A percentile compares a stretch with the other conserved stretches of the same genome.
phyloP scores from a whole-genome alignment of 148 eudicot species.

The Gaultheria prostrata region DNA sequence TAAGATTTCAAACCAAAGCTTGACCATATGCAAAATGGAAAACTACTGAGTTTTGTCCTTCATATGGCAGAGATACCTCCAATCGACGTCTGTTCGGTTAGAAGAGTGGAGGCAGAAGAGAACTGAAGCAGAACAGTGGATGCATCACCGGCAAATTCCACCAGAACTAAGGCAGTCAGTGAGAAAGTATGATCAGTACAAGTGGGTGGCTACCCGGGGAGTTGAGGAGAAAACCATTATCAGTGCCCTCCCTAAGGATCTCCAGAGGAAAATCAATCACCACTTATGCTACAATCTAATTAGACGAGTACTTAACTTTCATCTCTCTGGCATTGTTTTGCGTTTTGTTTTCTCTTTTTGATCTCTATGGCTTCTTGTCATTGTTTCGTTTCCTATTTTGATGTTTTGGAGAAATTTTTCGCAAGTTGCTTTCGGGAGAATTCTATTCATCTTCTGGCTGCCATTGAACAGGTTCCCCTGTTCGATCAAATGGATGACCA shows the following conservation, averaged over 20 bases:
- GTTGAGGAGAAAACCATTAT: constrained; percentile 56
- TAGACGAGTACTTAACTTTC: constrained; percentile 30
- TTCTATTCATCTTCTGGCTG: not conserved
- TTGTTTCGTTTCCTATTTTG: not conserved
- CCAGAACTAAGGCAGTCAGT: constrained; percentile 44
- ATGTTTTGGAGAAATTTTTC: not conserved
- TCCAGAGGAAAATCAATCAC: constrained; percentile 49
- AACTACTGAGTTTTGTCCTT: not conserved
- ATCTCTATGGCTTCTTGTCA: not conserved
- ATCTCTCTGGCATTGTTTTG: not conserved
- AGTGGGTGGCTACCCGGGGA: constrained; percentile 66
- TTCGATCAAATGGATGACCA: constrained; percentile 56
- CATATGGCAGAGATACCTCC: constrained; percentile 46
- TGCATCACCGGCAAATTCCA: constrained; percentile 58
- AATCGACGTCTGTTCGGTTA: constrained; percentile 48
- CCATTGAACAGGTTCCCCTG: constrained; percentile 42
- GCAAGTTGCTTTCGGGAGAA: not conserved
- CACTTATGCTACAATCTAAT: constrained; percentile 59
- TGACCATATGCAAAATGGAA: not conserved
- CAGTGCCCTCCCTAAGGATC: constrained; percentile 49
- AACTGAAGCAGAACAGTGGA: constrained; percentile 62
- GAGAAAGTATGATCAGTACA: constrained; percentile 52
- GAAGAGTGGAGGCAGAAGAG: constrained; percentile 60
- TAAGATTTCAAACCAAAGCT: not conserved
- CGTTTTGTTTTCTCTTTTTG: not conserved